A percentile compares a stretch with the other conserved stretches of the same genome.
These are phyloP conservation scores for Schizochytrium sp. DNA, from an alignment of 108 stramenopile species.

Conservation along the genomic window DNA sequence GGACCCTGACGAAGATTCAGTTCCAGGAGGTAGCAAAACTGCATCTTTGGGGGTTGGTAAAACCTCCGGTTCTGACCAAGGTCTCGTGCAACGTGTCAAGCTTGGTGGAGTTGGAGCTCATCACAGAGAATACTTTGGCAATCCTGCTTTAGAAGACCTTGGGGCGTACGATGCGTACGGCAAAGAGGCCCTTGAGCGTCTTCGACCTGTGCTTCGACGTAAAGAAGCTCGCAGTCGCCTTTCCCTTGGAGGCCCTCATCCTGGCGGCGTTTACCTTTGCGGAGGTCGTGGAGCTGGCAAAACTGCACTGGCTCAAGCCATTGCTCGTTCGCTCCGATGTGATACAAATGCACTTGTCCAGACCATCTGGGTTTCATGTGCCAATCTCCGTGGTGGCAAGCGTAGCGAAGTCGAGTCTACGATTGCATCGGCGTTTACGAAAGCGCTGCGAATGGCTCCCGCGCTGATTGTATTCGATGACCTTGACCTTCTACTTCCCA, in stretches of 20 bases:
- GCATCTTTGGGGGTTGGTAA: too few relatives aligned
- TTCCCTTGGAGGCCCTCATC: constrained; percentile 43
- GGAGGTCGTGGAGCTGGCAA: constrained; percentile 36
- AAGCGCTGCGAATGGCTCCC: constrained; percentile 14
- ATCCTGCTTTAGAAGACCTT: not conserved
- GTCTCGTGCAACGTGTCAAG: not conserved
- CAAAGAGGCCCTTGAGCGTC: not conserved
- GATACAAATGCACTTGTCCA: not conserved
- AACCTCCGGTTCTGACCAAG: not conserved
- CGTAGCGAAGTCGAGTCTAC: constrained; percentile 33
- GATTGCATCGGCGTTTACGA: constrained; percentile 30
- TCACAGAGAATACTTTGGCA: not conserved
- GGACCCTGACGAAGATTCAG: not conserved
- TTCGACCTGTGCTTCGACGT: constrained; percentile 1
- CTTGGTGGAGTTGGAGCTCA: not conserved
- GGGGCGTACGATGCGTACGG: constrained; percentile 4
- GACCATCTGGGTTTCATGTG: constrained; percentile 42
- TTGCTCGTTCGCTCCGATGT: not conserved
- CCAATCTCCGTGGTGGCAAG: constrained; percentile 50
- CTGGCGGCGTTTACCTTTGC: constrained; percentile 51
- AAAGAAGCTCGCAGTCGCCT: constrained; percentile 3
- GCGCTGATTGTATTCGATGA: constrained; percentile 40
- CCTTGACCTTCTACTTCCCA: constrained; percentile 45
- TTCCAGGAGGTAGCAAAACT: not conserved
- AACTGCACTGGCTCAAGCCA: constrained; percentile 52